A percentile compares a stretch with the other conserved stretches of the same genome.
Evolutionary conservation across 2,329 filamentous ascomycete genomes (phyloP).

Genomic region (Penicillium paneum): DNA sequence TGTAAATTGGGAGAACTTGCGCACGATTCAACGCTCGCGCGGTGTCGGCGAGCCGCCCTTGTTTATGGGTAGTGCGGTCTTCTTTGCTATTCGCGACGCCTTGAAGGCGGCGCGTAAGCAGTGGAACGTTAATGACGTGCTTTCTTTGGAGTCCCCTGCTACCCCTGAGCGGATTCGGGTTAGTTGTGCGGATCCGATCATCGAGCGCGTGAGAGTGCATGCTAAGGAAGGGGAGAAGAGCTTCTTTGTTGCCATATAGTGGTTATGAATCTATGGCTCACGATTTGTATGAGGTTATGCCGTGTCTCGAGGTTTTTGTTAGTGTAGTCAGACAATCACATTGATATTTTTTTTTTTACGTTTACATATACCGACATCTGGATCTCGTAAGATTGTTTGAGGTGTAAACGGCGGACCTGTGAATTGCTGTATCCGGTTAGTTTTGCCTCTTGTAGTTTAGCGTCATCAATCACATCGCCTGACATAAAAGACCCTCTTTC

Average conservation of each 20-base stretch:
- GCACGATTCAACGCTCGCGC: constrained; percentile 54
- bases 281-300: constrained; percentile 12
- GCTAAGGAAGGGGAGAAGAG: constrained; percentile 53
- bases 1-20: constrained; percentile 52
- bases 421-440: too few species aligned
- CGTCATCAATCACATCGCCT: too few species aligned
- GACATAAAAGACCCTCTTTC: neutral
- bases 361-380: neutral
- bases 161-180: constrained; percentile 51
- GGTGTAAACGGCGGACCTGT: too few species aligned
- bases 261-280: constrained; percentile 2
- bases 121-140: constrained; percentile 44
- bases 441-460: too few species aligned
- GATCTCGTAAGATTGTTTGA: neutral
- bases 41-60: constrained; percentile 62
- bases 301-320: neutral
- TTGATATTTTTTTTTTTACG: neutral
- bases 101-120: constrained; percentile 51
- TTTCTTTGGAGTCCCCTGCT: constrained; percentile 50
- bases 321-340: neutral
- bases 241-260: constrained; percentile 45
- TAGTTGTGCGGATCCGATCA: constrained; percentile 46
- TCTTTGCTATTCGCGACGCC: constrained; percentile 55
- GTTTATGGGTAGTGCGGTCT: constrained; percentile 53
- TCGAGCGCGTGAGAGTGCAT: constrained; percentile 51